Conservation (phyloP, 208 protist genomes). For the Acanthamoeba sp. region DNA sequence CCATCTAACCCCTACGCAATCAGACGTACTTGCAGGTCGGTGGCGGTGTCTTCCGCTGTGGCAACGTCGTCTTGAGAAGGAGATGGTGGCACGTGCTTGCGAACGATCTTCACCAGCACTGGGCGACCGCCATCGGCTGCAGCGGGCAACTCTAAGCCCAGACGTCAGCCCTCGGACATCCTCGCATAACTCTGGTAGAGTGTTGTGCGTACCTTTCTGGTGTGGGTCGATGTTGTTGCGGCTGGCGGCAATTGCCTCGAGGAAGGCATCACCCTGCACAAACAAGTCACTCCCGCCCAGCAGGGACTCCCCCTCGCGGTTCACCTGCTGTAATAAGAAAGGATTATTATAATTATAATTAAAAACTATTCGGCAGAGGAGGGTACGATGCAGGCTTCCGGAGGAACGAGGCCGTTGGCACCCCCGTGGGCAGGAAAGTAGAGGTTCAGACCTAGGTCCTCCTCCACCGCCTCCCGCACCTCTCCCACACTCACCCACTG, state of each 20-base stretch:
- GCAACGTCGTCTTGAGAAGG: neutral
- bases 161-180: too few species aligned
- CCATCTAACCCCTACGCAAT: too few species aligned
- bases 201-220: neutral
- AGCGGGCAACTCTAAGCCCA: too few species aligned
- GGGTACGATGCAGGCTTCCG: slow-evolving; percentile 3
- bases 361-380: neutral
- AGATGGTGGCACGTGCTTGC: neutral
- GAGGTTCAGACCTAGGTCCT: slow-evolving; percentile 15
- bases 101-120: neutral
- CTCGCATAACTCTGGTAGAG: neutral
- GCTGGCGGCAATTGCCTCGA: neutral
- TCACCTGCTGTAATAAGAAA: neutral
- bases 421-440: slow-evolving; percentile 1
- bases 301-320: neutral
- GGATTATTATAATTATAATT: neutral
- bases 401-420: neutral
- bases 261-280: neutral
- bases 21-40: too few species aligned
- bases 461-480: neutral
- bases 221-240: neutral
- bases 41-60: neutral
- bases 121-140: neutral
- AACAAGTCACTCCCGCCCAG: neutral
- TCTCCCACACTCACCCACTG: slow-evolving; percentile 49